Percentiles rank a stretch among this genome's conserved stretches.
Evolutionary conservation across 495 filamentous ascomycete species (phyloP).

Genomic region (Xylaria bambusicola): DNA sequence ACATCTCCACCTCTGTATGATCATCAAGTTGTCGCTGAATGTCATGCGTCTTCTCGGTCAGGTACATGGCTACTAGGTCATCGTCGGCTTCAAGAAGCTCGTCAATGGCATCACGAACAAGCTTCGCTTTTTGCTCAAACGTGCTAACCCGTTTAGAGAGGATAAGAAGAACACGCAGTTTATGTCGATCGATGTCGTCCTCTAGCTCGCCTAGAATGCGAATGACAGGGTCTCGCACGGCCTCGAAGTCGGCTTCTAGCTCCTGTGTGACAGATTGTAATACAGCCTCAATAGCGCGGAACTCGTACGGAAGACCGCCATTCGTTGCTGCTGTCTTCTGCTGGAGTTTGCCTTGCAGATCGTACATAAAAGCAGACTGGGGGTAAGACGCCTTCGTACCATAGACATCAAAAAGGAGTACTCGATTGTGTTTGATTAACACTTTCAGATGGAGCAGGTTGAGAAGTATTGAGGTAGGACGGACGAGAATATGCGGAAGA

Average conservation of each 20-base stretch:
- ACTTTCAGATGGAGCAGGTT: slow-evolving; percentile 93
- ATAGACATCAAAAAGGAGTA: slow-evolving; percentile 93
- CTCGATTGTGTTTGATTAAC: slow-evolving; percentile 89
- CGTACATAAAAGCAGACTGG: slow-evolving; percentile 96
- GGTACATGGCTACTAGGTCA: slow-evolving; percentile 91
- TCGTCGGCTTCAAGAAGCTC: slow-evolving; percentile 98
- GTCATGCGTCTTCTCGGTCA: slow-evolving; percentile 80
- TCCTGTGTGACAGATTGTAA: slow-evolving; percentile 81
- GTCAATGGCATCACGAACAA: slow-evolving; percentile 93
- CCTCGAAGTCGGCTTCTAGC: slow-evolving; percentile 89
- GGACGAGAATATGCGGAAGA: slow-evolving; percentile 94
- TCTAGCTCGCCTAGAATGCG: slow-evolving; percentile 85
- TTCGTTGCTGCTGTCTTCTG: slow-evolving; percentile 52
- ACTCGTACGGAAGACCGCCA: slow-evolving; percentile 66
- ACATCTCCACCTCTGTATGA: slow-evolving; percentile 95
- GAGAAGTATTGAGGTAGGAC: slow-evolving; percentile 89
- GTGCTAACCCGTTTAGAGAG: slow-evolving; percentile 94
- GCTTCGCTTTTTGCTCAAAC: slow-evolving; percentile 93
- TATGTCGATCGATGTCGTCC: slow-evolving; percentile 95
- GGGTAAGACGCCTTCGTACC: slow-evolving; percentile 93
- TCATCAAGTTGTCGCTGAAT: slow-evolving; percentile 77
- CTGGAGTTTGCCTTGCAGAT: slow-evolving; percentile 66
- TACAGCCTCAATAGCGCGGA: slow-evolving; percentile 78
- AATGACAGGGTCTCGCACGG: slow-evolving; percentile 88
- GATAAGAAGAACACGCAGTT: slow-evolving; percentile 83